A percentile compares a stretch with the other conserved stretches of the same genome.
These are phyloP conservation scores for Coprinopsis strossmayeri DNA, from an alignment of 768 basidiomycete species.

Conservation along the genomic window DNA sequence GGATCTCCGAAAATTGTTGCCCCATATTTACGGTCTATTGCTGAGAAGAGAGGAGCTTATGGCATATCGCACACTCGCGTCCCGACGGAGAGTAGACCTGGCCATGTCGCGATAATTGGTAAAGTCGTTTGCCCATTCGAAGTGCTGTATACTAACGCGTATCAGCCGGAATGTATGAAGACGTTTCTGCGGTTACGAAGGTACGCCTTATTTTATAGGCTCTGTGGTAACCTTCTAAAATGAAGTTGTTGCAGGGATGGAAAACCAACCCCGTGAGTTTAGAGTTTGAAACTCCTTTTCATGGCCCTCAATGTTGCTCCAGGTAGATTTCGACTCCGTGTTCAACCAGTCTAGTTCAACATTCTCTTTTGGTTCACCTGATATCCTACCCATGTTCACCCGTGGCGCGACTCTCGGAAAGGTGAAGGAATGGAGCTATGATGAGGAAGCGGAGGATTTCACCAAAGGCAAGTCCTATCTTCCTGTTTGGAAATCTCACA, in stretches of 20 bases:
- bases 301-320: slow-evolving; percentile 20
- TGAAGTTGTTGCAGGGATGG: slow-evolving; percentile 53
- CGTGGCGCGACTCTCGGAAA: slow-evolving; percentile 64
- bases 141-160: neutral
- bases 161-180: slow-evolving; percentile 82
- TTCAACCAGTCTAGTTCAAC: slow-evolving; percentile 77
- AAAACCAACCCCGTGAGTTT: slow-evolving; percentile 68
- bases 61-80: slow-evolving; percentile 84
- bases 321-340: slow-evolving; percentile 81
- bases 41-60: slow-evolving; percentile 63
- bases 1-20: slow-evolving; percentile 56
- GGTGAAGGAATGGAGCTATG: slow-evolving; percentile 71
- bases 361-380: slow-evolving; percentile 82
- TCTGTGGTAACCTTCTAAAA: slow-evolving; percentile 6
- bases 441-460: slow-evolving; percentile 78
- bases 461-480: slow-evolving; percentile 53
- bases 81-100: slow-evolving; percentile 83
- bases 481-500: neutral
- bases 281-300: neutral
- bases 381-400: slow-evolving; percentile 84
- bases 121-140: slow-evolving; percentile 7
- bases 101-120: slow-evolving; percentile 87
- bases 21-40: slow-evolving; percentile 66
- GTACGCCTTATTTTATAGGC: slow-evolving; percentile 26
- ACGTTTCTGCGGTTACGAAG: slow-evolving; percentile 84